Evolutionary conservation across 306 rosid species (phyloP), one percentile per base, ranked within the genome.

Genomic region (Quercus robur): DNA sequence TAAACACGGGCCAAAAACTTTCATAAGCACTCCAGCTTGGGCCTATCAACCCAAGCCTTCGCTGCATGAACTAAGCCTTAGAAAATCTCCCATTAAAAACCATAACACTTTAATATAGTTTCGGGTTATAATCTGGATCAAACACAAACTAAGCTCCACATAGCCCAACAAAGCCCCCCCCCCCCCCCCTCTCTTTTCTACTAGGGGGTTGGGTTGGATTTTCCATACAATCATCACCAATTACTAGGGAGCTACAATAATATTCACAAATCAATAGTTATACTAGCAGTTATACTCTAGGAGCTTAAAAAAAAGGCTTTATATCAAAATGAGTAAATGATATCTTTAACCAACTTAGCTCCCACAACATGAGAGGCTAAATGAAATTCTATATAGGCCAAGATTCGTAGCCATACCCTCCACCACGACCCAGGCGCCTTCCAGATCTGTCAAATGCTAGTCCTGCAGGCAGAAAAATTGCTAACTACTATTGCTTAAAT

Each of bases 361-460:
- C 76, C 69, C 49, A 61, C 44, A 52, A 20, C 49, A 72, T 56
- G 64, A 75, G 70, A 78, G 57, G 46, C 33, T 56, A 75, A n/a
- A 54, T 77, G 70, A 54, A 41, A 49, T 28, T 67, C 41, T 11
- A 56, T 73, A 74, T 3, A 78, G 81, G 83, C 58, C 70, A 79
- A 64, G 61, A 71, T 75, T 70, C 28, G 56, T 33, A 77, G 81
- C 7, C 79, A 80, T 90, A 95, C 99, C 99, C 99, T 87, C 99
- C 99, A 30, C 99, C 99, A 74, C 99, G 98, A 64, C 99, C 99
- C 83, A 95, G 78, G 55, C 98, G 99, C 85, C 88, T 91, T 81
- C 99, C 97, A 26, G 91, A 81, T 88, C 85, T 93, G 81, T 96
- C 98, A 86, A 96, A 93, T 66, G 97, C 99, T 79, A 95, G 89